Conservation (phyloP, 2,329 filamentous ascomycete species). For the Epichloe festucae region DNA sequence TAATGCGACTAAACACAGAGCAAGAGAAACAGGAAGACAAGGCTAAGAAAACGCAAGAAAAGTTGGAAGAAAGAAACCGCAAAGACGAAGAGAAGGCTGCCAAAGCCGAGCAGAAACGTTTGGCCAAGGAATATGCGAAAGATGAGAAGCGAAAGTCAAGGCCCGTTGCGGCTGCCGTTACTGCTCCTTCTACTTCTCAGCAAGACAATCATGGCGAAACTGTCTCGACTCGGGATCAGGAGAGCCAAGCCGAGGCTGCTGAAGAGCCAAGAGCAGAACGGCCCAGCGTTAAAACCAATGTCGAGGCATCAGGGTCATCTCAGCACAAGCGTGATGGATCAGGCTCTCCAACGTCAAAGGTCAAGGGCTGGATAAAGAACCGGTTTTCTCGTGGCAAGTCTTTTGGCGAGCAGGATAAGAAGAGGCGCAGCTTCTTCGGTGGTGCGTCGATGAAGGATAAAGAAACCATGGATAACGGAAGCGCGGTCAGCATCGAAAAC, state of each 20-base stretch:
- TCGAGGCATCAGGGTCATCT: constrained; percentile 4
- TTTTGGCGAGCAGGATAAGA: constrained; percentile 22
- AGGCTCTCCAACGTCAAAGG: constrained; percentile 25
- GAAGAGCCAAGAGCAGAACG: not conserved
- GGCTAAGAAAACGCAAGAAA: constrained; percentile 12
- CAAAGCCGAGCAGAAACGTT: constrained; percentile 39
- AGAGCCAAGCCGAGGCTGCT: not conserved
- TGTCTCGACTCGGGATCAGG: constrained; percentile 6
- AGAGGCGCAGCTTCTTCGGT: constrained; percentile 33
- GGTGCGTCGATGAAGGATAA: constrained; percentile 33
- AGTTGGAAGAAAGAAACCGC: constrained; percentile 7
- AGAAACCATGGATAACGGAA: constrained; percentile 32
- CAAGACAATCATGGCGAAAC: constrained; percentile 6
- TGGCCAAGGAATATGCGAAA: constrained; percentile 4
- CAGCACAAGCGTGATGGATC: constrained; percentile 8
- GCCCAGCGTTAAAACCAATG: not conserved
- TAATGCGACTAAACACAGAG: constrained; percentile 17
- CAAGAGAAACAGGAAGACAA: constrained; percentile 31
- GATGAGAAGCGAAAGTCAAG: constrained; percentile 36
- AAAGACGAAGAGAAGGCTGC: constrained; percentile 31
- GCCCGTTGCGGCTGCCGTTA: constrained; percentile 10
- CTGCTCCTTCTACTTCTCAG: not conserved
- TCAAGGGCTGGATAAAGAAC: constrained; percentile 43
- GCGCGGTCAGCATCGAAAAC: constrained; percentile 29
- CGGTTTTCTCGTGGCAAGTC: constrained; percentile 34